A percentile compares a stretch with the other conserved stretches of the same genome.
These are phyloP conservation scores for Isatis lusitanica DNA, from an alignment of 441 rosid species.

Conservation along the genomic window DNA sequence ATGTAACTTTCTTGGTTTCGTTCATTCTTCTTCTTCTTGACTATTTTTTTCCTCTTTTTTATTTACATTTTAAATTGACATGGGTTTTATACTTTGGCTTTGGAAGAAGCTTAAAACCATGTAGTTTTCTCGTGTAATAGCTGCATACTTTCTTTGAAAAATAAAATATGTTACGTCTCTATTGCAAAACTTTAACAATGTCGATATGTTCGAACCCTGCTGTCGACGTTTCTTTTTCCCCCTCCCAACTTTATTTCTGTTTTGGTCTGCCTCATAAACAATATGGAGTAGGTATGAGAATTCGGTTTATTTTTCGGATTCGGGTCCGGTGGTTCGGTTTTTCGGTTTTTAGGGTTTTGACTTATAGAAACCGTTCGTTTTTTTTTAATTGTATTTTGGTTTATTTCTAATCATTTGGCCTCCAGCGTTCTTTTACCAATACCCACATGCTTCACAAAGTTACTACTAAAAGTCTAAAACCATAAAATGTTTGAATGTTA, in stretches of 20 bases:
- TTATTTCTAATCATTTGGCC: no score
- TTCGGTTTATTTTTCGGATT: no score
- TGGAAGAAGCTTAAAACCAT: conserved; percentile 26
- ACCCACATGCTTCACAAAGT: background rate
- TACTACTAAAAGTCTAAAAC: background rate
- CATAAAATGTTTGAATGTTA: background rate
- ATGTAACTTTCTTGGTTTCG: conserved; percentile 32
- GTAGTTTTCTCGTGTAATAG: conserved; percentile 31
- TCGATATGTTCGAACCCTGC: conserved; percentile 99
- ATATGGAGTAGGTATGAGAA: no score
- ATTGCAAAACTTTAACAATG: conserved; percentile 5
- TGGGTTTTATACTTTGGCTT: conserved; percentile 20
- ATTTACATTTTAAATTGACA: background rate
- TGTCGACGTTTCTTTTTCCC: conserved; percentile 59
- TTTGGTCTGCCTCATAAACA: no score
- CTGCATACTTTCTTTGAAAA: conserved; percentile 7
- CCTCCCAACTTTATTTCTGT: no score
- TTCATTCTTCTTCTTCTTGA: conserved; percentile 14
- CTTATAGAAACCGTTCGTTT: no score
- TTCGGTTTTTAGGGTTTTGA: no score
- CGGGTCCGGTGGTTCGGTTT: no score
- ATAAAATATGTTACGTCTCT: background rate
- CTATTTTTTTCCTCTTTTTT: background rate
- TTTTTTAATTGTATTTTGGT: no score
- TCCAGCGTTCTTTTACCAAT: background rate